phyloP scores from a whole-genome alignment of 1,284 basidiomycete species.

The Ustilago shanxiensis region DNA sequence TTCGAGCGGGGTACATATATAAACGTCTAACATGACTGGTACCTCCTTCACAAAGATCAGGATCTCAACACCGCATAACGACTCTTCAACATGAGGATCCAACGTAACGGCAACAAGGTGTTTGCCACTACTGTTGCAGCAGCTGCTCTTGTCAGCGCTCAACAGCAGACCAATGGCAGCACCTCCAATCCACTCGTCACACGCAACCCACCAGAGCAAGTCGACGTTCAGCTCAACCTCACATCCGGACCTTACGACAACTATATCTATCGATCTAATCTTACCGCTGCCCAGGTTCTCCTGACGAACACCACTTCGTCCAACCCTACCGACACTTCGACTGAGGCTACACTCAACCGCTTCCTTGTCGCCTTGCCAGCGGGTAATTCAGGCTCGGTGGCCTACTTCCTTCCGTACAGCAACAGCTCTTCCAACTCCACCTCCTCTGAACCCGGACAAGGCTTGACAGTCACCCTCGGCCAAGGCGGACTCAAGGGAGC shows the following conservation, averaged over 20 bases:
- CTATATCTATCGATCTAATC: conserved; percentile 72
- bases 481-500: conserved; percentile 61
- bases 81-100: conserved; percentile 53
- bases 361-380: conserved; percentile 72
- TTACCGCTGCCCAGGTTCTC: conserved; percentile 71
- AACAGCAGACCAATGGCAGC: conserved; percentile 15
- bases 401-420: conserved; percentile 35
- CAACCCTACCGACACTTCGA: conserved; percentile 21
- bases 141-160: conserved; percentile 12
- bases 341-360: conserved; percentile 60
- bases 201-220: conserved; percentile 23
- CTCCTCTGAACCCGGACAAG: neutral
- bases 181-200: conserved; percentile 36
- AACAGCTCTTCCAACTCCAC: conserved; percentile 10
- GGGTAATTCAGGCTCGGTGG: conserved; percentile 69
- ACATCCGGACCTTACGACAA: conserved; percentile 70
- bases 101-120: conserved; percentile 8
- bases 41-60: neutral
- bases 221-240: conserved; percentile 38
- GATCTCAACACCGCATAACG: neutral
- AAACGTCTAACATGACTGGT: neutral
- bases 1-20: neutral
- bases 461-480: conserved; percentile 66
- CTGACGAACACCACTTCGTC: conserved; percentile 69
- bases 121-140: conserved; percentile 9